Evolutionary conservation across 768 basidiomycete genomes (phyloP), one percentile per base, ranked within the genome.

Genomic region (Cubamyces lactineus): DNA sequence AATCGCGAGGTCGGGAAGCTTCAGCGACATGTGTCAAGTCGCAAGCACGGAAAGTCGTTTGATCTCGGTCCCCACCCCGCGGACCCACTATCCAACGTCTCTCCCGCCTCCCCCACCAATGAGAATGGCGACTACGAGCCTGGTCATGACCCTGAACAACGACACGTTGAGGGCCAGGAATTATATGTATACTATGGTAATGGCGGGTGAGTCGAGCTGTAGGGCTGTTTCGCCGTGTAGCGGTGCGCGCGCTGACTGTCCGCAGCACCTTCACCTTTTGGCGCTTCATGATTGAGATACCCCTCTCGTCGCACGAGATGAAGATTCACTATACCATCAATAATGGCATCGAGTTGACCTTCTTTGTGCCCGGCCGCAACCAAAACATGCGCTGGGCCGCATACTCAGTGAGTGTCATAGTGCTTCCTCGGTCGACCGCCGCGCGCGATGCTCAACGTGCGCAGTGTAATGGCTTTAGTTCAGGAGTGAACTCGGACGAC

Each of bases 311-410:
- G 9, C 77, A 78, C 40, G 92, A 96, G 76, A 90, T 94, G 82
- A 76, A 79, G 51, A 81, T 98, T 53, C 80, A 76, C 57, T 99
- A 99, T 74, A 82, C 82, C 55, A 80, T 99, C 69, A 98, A 98
- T 72, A 77, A 83, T 11, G 90, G 95, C 2, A 85, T 89, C 52
- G 80, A 83, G 62, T 77, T 93, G 51, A 82, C 84, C 39, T 99
- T 99, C 73, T 86, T 83, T 72, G 88, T 98, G 15, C 96, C 97
- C 0, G 93, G 86, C 0, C 72, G 80, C 12, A 76, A 79, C 21
- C 88, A 95, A 73, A 94, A 97, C 69, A 88, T 98, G 86, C 84
- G 92, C 63, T 93, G 91, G 89, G 94, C 94, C 16, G 83, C 91
- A 15, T 86, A 96, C 75, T 94, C 91, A 26, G 92, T 93, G 64